Conservation (phyloP, 2,329 filamentous ascomycete species). For the Arthrinium puccinioides region DNA sequence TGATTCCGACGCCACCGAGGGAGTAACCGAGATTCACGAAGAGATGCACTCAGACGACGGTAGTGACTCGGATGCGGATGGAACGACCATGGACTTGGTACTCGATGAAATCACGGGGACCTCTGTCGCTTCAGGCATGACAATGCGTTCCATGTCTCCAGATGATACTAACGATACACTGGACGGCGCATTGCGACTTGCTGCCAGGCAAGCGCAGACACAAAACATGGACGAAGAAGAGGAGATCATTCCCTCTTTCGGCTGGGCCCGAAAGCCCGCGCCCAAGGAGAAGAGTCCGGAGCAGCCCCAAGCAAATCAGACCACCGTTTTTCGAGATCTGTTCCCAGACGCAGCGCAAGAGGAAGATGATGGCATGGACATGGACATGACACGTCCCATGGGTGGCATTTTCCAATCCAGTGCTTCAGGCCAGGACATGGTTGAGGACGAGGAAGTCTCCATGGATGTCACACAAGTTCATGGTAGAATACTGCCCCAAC, state of each 20-base stretch:
- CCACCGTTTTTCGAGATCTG: slow-evolving; percentile 3
- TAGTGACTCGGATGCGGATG: slow-evolving; percentile 57
- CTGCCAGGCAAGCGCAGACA: slow-evolving; percentile 68
- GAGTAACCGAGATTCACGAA: slow-evolving; percentile 47
- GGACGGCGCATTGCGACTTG: slow-evolving; percentile 71
- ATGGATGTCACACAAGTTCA: slow-evolving; percentile 90
- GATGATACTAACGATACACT: slow-evolving; percentile 66
- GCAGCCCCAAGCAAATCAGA: slow-evolving; percentile 28
- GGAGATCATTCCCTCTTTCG: slow-evolving; percentile 69
- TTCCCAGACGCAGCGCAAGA: too few species aligned
- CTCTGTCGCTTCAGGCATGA: slow-evolving; percentile 55
- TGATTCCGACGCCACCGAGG: slow-evolving; percentile 51
- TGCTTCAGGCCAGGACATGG: slow-evolving; percentile 32
- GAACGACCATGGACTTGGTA: slow-evolving; percentile 73
- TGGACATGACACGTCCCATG: slow-evolving; percentile 49
- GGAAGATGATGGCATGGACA: slow-evolving; percentile 40
- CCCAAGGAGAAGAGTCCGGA: slow-evolving; percentile 22
- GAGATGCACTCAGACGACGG: slow-evolving; percentile 38
- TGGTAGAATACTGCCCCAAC: slow-evolving; percentile 64
- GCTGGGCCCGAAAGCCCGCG: slow-evolving; percentile 58
- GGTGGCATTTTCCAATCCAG: slow-evolving; percentile 41
- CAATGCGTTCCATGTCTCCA: slow-evolving; percentile 40
- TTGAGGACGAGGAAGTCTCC: slow-evolving; percentile 64
- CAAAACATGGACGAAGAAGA: slow-evolving; percentile 60
- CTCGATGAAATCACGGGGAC: slow-evolving; percentile 69